phyloP scores from a whole-genome alignment of 75 land plant species.

The Selaginella moellendorffii region DNA sequence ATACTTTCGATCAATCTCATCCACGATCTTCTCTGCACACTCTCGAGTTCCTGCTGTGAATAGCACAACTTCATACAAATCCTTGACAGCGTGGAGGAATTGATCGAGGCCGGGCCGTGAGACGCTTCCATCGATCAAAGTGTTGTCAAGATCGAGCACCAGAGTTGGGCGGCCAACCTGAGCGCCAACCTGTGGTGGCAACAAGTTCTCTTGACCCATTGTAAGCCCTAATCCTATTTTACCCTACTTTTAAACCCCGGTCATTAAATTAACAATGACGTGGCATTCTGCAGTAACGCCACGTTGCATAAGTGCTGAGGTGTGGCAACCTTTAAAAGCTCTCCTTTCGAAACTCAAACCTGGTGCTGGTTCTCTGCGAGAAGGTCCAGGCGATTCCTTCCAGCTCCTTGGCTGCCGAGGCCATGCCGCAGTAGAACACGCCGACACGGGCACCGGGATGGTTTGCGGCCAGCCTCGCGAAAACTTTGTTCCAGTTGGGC shows the following conservation, averaged over 20 bases:
- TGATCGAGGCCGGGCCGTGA: background rate
- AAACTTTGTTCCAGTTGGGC: conserved; percentile 65
- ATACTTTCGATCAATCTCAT: background rate
- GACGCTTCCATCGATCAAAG: background rate
- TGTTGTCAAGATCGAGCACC: background rate
- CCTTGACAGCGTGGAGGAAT: background rate
- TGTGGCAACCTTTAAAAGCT: conserved; percentile 56
- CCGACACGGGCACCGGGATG: conserved; percentile 44
- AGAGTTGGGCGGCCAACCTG: background rate
- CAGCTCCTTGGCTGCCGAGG: conserved; percentile 41
- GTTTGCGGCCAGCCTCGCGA: conserved; percentile 37
- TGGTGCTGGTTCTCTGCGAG: conserved; percentile 38
- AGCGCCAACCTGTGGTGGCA: background rate
- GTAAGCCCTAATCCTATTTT: no score
- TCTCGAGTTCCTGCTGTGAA: background rate
- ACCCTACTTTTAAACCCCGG: no score
- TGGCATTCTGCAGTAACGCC: no score
- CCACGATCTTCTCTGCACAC: background rate
- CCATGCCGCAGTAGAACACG: conserved; percentile 73
- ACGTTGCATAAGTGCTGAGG: no score
- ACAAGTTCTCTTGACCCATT: no score
- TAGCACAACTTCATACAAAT: background rate
- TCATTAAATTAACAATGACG: no score
- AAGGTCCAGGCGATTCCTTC: conserved; percentile 34
- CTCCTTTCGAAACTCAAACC: conserved; percentile 77